phyloP scores from a whole-genome alignment of 805 yeast genomes.

The Wickerhamiella parazyma region DNA sequence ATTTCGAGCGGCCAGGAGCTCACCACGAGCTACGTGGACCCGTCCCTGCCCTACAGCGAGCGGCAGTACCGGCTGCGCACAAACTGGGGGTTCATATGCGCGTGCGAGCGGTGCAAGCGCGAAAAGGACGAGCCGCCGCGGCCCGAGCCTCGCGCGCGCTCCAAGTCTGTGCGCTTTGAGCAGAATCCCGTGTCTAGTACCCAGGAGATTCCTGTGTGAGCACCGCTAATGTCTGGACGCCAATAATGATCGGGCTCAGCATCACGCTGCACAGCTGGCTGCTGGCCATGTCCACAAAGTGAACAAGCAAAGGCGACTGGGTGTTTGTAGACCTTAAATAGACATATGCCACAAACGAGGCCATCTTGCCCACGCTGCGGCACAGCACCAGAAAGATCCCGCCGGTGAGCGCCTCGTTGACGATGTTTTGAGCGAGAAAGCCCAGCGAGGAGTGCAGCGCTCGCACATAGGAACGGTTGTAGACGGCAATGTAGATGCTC shows the following conservation, averaged over 20 bases:
- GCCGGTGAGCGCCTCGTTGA: constrained; percentile 71
- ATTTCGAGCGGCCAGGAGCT: constrained; percentile 56
- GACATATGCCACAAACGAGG: constrained; percentile 48
- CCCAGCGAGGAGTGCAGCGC: constrained; percentile 77
- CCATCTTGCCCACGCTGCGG: constrained; percentile 53
- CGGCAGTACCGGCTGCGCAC: constrained; percentile 53
- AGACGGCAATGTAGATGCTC: constrained; percentile 71
- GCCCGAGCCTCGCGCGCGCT: constrained; percentile 7
- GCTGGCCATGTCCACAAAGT: constrained; percentile 59
- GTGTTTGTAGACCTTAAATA: constrained; percentile 33
- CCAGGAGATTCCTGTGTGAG: constrained; percentile 6
- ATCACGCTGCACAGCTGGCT: constrained; percentile 63
- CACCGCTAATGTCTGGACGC: constrained; percentile 52
- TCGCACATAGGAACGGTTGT: constrained; percentile 62
- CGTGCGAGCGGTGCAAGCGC: constrained; percentile 48
- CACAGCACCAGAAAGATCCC: constrained; percentile 70
- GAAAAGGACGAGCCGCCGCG: constrained; percentile 11
- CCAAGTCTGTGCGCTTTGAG: constrained; percentile 20
- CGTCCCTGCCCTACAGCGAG: constrained; percentile 44
- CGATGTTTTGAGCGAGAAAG: constrained; percentile 26
- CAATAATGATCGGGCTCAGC: constrained; percentile 63
- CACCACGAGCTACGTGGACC: constrained; percentile 56
- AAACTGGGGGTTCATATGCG: constrained; percentile 70
- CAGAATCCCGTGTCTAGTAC: constrained; percentile 14
- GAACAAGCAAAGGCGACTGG: constrained; percentile 32